Conservation (phyloP, 208 protist species). For the Trypanosomatidae sp. region DNA sequence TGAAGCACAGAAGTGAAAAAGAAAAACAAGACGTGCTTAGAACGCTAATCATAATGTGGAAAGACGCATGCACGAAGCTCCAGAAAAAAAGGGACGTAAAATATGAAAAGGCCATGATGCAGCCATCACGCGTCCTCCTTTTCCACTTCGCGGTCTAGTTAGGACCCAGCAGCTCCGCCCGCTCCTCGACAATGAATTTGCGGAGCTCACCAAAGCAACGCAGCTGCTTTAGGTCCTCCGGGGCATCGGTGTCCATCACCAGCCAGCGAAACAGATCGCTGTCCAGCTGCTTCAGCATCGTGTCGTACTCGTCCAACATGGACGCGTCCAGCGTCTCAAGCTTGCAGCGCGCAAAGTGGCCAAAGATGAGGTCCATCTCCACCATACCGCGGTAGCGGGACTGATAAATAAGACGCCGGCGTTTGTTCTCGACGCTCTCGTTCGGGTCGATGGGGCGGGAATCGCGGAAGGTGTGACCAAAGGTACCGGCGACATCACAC, state of each 20-base stretch:
- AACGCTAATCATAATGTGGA: no score
- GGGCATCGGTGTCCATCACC: conserved; percentile 61
- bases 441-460: conserved; percentile 44
- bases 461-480: conserved; percentile 65
- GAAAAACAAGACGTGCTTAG: no score
- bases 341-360: conserved; percentile 70
- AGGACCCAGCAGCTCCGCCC: conserved; percentile 52
- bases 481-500: conserved; percentile 32
- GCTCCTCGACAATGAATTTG: conserved; percentile 62
- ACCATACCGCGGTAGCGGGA: conserved; percentile 87
- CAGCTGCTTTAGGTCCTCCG: conserved; percentile 52
- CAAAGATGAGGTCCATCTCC: conserved; percentile 91
- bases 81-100: no score
- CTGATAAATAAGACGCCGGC: conserved; percentile 78
- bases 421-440: conserved; percentile 64
- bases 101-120: no score
- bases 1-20: no score
- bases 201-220: conserved; percentile 45
- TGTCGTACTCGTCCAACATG: conserved; percentile 84
- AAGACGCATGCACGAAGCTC: no score
- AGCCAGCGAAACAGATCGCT: conserved; percentile 87
- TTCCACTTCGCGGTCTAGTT: background rate
- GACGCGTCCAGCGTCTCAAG: conserved; percentile 36
- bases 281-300: conserved; percentile 79
- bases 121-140: no score